Percentiles rank a stretch among this genome's conserved stretches.
phyloP scores from a whole-genome alignment of 495 filamentous ascomycete species.

The Trichoderma parareesei region DNA sequence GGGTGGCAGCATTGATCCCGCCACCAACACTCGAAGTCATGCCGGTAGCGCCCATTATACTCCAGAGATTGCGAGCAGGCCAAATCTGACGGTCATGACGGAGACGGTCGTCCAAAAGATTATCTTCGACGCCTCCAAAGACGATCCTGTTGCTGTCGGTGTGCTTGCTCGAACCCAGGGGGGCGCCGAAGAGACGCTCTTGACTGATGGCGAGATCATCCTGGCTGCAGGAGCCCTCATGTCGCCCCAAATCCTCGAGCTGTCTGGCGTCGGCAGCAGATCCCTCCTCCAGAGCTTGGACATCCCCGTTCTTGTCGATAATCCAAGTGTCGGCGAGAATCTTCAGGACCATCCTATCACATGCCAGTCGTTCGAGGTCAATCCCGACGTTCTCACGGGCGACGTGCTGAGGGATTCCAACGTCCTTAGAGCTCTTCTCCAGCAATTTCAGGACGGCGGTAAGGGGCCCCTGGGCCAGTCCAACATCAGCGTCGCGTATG shows the following conservation, averaged over 20 bases:
- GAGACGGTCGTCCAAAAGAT: slow-evolving; percentile 39
- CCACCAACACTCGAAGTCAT: slow-evolving; percentile 29
- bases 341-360: slow-evolving; percentile 42
- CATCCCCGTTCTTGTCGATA: slow-evolving; percentile 62
- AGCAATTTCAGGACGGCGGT: slow-evolving; percentile 27
- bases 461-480: slow-evolving; percentile 32
- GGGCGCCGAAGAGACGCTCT: slow-evolving; percentile 17
- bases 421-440: slow-evolving; percentile 26
- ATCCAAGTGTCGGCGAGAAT: slow-evolving; percentile 70
- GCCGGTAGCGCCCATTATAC: slow-evolving; percentile 32
- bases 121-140: slow-evolving; percentile 28
- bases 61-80: slow-evolving; percentile 24
- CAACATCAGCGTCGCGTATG: slow-evolving; percentile 34
- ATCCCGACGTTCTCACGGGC: slow-evolving; percentile 30
- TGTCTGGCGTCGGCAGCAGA: slow-evolving; percentile 67
- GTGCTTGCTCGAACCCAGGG: slow-evolving; percentile 21
- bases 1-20: slow-evolving; percentile 28
- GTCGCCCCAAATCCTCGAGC: slow-evolving; percentile 54
- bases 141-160: slow-evolving; percentile 18
- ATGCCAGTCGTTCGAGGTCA: slow-evolving; percentile 33
- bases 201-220: slow-evolving; percentile 46
- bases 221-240: slow-evolving; percentile 52
- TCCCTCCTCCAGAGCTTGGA: slow-evolving; percentile 53
- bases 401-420: slow-evolving; percentile 36
- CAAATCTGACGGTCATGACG: slow-evolving; percentile 39